Base-by-base conservation (phyloP, 2,329 filamentous ascomycete species). In the Xylariomycetidae sp. region DNA sequence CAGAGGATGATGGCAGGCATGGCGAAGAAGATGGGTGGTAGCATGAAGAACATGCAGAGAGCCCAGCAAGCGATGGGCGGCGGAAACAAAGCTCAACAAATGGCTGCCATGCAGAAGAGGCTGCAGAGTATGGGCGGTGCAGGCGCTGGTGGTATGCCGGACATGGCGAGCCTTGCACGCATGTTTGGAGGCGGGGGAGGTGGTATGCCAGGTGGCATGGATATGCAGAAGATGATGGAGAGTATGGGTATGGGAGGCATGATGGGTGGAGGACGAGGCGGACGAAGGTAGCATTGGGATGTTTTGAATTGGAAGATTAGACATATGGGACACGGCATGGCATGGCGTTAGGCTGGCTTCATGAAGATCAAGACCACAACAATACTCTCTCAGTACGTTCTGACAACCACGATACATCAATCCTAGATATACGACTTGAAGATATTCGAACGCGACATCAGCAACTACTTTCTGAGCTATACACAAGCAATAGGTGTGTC, bases 1-100 rank as follows among this genome's bases (percentile, higher is more conserved):
- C 90, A 97, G 60, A 82, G 87, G 50, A 95, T 97, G 85, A 98
- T 98, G 92, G 86, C 88, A 1, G 87, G 87, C 38, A 96, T 98
- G 88, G 92, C 92, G 30, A 98, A 97, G 80, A 94, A 94, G 69
- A 94, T 98, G 80, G 90, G 92, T 37, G 89, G 89, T 25, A 89
- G 87, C 58, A 94, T 95, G 84, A 92, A 92, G 67, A 94, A 96
- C 58, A 94, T 97, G 83, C 88, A 96, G 60, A 81, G 83, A 32
- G 89, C 89, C 1, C 89, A 97, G 62, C 84, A 85, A 35, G 87
- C 86, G 44, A 88, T 96, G 81, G 86, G 83, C 17, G 88, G 89
- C 27, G 85, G 82, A 18, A 95, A 95, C 64, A 90, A 92, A 62
- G 78, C 87, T 19, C 88, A 95, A 58, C 90, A 97, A 62, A 77